A percentile compares a stretch with the other conserved stretches of the same genome.
phyloP scores from a whole-genome alignment of 805 yeast genomes.

The Pichia membranifaciens region DNA sequence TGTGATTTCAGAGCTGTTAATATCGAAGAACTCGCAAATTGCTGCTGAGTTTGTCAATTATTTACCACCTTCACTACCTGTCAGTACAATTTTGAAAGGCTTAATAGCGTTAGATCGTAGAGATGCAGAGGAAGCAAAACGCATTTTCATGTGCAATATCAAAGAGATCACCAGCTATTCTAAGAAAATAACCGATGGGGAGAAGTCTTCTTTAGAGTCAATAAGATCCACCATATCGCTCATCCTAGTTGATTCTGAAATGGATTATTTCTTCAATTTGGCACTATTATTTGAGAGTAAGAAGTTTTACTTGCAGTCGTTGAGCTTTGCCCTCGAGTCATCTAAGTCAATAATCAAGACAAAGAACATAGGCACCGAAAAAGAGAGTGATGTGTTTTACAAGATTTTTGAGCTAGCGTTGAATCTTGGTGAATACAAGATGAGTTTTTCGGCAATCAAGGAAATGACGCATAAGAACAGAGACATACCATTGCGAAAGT shows the following conservation, averaged over 20 bases:
- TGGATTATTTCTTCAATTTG: conserved; percentile 35
- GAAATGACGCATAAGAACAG: conserved; percentile 24
- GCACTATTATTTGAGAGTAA: conserved; percentile 33
- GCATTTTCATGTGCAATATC: conserved; percentile 26
- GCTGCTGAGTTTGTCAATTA: conserved; percentile 17
- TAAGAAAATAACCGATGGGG: conserved; percentile 8
- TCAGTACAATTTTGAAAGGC: conserved; percentile 25
- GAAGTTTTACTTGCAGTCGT: conserved; percentile 29
- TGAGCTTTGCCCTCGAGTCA: conserved; percentile 29
- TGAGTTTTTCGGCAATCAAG: conserved; percentile 25
- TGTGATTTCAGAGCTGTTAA: conserved; percentile 21
- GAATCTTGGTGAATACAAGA: conserved; percentile 27
- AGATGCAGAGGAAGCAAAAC: conserved; percentile 24
- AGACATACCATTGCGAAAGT: conserved; percentile 25
- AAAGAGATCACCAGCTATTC: conserved; percentile 23
- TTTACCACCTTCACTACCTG: conserved; percentile 21
- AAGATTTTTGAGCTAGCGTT: conserved; percentile 29
- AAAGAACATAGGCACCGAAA: conserved; percentile 16
- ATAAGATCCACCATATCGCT: neutral
- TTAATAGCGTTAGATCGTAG: conserved; percentile 22
- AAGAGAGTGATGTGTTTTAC: conserved; percentile 19
- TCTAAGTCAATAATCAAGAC: conserved; percentile 1
- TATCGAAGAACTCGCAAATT: conserved; percentile 4
- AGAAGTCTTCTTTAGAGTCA: conserved; percentile 13
- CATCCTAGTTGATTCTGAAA: conserved; percentile 28